Conservation (phyloP, 441 rosid species). For the Bocquillonia castaneifolia region DNA sequence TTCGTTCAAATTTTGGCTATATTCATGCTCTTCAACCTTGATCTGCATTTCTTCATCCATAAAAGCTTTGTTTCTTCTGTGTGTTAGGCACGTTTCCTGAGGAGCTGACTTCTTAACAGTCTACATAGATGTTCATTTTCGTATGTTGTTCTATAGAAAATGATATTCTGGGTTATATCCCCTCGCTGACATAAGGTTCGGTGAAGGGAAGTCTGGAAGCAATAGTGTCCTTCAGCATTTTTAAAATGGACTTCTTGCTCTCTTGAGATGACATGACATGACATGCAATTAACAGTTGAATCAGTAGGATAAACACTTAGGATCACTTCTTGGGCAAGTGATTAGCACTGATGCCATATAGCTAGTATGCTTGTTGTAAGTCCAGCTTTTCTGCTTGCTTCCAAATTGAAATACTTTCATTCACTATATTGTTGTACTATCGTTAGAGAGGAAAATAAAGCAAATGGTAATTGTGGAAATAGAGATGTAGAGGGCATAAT, state of each 20-base stretch:
- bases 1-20: background rate
- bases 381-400: background rate
- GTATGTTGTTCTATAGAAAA: background rate
- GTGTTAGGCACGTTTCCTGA: background rate
- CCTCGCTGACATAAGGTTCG: background rate
- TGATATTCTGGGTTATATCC: background rate
- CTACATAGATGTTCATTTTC: background rate
- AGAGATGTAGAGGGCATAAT: background rate
- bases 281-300: background rate
- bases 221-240: background rate
- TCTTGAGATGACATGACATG: background rate
- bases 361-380: background rate
- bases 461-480: background rate
- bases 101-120: background rate
- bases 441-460: background rate
- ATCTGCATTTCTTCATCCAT: background rate
- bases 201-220: background rate
- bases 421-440: background rate
- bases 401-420: background rate
- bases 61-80: background rate
- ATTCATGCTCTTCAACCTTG: background rate
- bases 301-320: slow-evolving; percentile 1
- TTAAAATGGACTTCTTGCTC: background rate
- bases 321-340: background rate
- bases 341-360: background rate